Evolutionary conservation across 805 yeast species (phyloP).

Genomic region (Candida wancherniae): DNA sequence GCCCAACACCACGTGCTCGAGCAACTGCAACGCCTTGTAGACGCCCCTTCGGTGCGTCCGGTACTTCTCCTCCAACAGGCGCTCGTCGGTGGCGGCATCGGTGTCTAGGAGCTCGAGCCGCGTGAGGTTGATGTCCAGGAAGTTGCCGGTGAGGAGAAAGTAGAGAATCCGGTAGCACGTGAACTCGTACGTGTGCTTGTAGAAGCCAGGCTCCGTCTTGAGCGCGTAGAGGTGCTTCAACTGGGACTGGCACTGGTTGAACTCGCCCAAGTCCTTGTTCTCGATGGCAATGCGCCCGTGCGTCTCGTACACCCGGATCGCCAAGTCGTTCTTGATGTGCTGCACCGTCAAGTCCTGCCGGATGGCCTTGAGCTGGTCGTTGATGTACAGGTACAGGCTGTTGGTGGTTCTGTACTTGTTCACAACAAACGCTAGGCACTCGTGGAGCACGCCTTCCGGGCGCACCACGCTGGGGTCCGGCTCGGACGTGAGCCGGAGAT

Average conservation of each 20-base stretch:
- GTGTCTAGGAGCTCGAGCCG: slow-evolving; percentile 8
- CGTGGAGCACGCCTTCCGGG: slow-evolving; percentile 58
- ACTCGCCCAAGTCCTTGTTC: slow-evolving; percentile 84
- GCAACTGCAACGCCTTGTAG: slow-evolving; percentile 12
- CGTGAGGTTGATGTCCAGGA: slow-evolving; percentile 48
- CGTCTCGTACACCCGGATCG: slow-evolving; percentile 74
- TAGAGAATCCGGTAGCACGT: slow-evolving; percentile 70
- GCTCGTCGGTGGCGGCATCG: slow-evolving; percentile 3
- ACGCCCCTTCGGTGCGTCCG: slow-evolving; percentile 6
- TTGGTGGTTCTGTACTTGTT: slow-evolving; percentile 42
- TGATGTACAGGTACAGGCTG: slow-evolving; percentile 67
- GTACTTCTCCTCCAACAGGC: slow-evolving; percentile 1
- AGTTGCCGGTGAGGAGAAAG: slow-evolving; percentile 66
- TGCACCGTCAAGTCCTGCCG: slow-evolving; percentile 94
- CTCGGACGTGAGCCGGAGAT: slow-evolving; percentile 81
- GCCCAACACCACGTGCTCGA: slow-evolving; percentile 6
- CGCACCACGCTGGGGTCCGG: slow-evolving; percentile 84
- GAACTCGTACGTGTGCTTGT: slow-evolving; percentile 45
- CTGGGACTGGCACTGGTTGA: slow-evolving; percentile 90
- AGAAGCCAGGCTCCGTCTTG: slow-evolving; percentile 17
- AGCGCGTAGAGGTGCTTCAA: slow-evolving; percentile 56
- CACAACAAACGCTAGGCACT: slow-evolving; percentile 52
- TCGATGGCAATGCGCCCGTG: slow-evolving; percentile 86
- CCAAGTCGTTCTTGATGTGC: slow-evolving; percentile 70
- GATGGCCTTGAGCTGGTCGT: slow-evolving; percentile 87